These are phyloP conservation scores for Kondoa subrosea DNA, from an alignment of 768 basidiomycete genomes.

Conservation along the genomic window DNA sequence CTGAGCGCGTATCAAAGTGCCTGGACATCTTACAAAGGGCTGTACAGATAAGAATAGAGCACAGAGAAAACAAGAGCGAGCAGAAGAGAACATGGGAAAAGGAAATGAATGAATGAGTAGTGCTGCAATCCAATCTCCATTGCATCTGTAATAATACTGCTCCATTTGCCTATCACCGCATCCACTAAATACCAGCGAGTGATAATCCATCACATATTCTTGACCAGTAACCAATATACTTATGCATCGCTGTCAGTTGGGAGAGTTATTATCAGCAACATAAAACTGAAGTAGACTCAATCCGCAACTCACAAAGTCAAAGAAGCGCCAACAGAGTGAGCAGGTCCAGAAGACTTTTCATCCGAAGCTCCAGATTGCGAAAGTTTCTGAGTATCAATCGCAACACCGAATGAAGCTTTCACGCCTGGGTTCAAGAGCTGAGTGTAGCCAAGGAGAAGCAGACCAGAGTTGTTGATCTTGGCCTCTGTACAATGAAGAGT, in stretches of 20 bases:
- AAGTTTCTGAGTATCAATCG: conserved; percentile 81
- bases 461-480: conserved; percentile 91
- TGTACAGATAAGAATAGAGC: too few species aligned
- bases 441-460: conserved; percentile 42
- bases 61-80: too few species aligned
- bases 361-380: conserved; percentile 10
- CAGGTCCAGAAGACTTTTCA: conserved; percentile 31
- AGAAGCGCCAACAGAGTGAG: conserved; percentile 34
- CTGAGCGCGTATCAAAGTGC: too few species aligned
- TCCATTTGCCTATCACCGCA: too few species aligned
- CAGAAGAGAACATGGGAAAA: too few species aligned
- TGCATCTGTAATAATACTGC: too few species aligned
- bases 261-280: neutral
- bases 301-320: conserved; percentile 33
- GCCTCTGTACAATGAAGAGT: conserved; percentile 81
- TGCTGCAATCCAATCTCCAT: too few species aligned
- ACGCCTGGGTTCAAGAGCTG: conserved; percentile 81
- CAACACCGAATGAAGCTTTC: conserved; percentile 80
- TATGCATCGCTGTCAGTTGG: neutral
- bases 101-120: too few species aligned
- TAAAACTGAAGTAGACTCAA: neutral
- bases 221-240: neutral
- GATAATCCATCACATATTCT: too few species aligned
- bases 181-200: too few species aligned
- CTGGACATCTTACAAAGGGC: too few species aligned